Percentiles rank a stretch among this genome's conserved stretches.
phyloP scores from a whole-genome alignment of 805 yeast species.

The Schwanniomyces vanrijiae region DNA sequence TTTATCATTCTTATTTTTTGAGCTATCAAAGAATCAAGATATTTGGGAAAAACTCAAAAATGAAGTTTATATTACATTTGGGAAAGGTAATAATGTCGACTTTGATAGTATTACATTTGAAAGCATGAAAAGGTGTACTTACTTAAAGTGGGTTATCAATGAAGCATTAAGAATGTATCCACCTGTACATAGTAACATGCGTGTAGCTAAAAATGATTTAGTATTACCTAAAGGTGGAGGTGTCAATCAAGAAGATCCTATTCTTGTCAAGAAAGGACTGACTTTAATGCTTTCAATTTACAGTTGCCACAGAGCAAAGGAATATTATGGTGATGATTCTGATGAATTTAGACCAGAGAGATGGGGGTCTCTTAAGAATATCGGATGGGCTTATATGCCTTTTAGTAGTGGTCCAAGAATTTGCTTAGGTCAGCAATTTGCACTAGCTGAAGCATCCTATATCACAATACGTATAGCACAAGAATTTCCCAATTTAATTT shows the following conservation, averaged over 20 bases:
- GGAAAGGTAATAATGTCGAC: conserved; percentile 29
- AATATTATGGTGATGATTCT: conserved; percentile 33
- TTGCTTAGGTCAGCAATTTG: conserved; percentile 60
- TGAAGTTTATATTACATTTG: conserved; percentile 32
- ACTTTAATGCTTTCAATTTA: conserved; percentile 59
- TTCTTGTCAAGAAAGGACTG: conserved; percentile 47
- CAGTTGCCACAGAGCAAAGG: conserved; percentile 51
- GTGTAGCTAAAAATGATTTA: conserved; percentile 45
- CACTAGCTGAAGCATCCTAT: conserved; percentile 35
- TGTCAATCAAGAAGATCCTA: conserved; percentile 35
- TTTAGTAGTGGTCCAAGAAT: conserved; percentile 63
- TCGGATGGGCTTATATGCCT: conserved; percentile 43
- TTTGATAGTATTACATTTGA: conserved; percentile 45
- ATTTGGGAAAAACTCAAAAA: conserved; percentile 37
- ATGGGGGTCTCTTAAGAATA: conserved; percentile 57
- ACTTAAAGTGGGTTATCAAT: conserved; percentile 35
- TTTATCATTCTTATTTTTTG: conserved; percentile 44
- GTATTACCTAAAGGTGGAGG: conserved; percentile 54
- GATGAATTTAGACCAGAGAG: conserved; percentile 47
- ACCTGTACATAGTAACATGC: conserved; percentile 53
- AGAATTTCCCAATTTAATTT: neutral
- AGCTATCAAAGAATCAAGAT: conserved; percentile 44
- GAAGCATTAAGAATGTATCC: conserved; percentile 54
- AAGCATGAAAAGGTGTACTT: conserved; percentile 45
- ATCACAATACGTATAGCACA: neutral